Evolutionary conservation across 2,329 filamentous ascomycete genomes (phyloP), one percentile per base, ranked within the genome.

Genomic region (Pestalotiopsis sp.): DNA sequence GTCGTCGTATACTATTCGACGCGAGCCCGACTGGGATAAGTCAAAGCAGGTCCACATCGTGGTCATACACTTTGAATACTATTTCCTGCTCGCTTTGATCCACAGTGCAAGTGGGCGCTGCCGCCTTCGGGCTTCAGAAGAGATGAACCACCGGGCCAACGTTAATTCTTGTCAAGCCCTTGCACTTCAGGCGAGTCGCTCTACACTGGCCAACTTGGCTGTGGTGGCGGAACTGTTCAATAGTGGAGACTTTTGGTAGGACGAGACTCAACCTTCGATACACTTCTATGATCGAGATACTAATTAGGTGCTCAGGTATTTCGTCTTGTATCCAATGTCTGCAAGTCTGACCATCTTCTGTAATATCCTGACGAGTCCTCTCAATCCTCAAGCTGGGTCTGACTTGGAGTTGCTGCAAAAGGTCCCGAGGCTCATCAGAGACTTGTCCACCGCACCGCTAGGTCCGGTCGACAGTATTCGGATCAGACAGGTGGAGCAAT

Each of bases 291-390:
- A 7, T 68, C 60, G 55, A 76, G 74, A 76, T 45, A 60, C 68
- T 74, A 73, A 67, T 52, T 25, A 64, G 60, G 11, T 36, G 36
- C 11, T n/a, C 27, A 88, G 87, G 86, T 76, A 83, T 14, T 75
- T 88, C 4, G 79, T 87, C 2, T 88, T 87, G 71, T 89, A 89
- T 67, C 87, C 87, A 1, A 83, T 87, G 67, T 84, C 85, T 0
- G 87, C 87, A 1, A 77, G 87, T 17, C 78, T 88, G 65, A 82
- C 81, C 1, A 78, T 90, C 0, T 90, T 89, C 72, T 87, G 84
- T 77, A 87, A 85, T 68, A 81, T 89, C 39, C 76, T 90, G 0
- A 77, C 80, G 27, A 79, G 85, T 38, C 87, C 87, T 0, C 76
- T 82, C 0, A 77, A 85, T 27, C 76, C 80, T 0, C 76, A 82